Evolutionary conservation across 441 rosid genomes (phyloP), one percentile per base, ranked within the genome.

Genomic region (Corymbia calophylla): DNA sequence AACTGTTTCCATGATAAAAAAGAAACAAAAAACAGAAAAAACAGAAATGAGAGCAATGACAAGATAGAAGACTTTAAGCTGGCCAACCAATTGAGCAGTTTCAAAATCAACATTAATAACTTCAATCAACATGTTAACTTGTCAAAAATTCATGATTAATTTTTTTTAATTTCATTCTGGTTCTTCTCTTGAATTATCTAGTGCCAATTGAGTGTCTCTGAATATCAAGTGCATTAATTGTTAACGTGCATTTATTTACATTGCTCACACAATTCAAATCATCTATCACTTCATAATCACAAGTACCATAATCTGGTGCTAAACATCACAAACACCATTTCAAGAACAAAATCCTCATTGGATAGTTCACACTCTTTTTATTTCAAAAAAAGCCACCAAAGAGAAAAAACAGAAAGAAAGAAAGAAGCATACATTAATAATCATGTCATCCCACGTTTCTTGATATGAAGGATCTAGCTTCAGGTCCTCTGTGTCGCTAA

Each of bases 381-480:
- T 54, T 80, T 73, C 9, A 73, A 73, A 53, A 73, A 84, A 19
- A 21, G n/a, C 82, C 25, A 58, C 85, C 51, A 86, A 35, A 70
- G 80, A 39, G 53, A 86, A 49, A 19, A 17, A 44, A 89, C 44
- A 39, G 44, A 80, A 77, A 19, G 9, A 35, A 90, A 29, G 84
- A 87, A 86, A 90, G 90, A 89, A 81, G 87, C 96, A 94, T 93
- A 97, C 99, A 92, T 95, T 93, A 93, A 98, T 96, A 90, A 98
- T 97, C 99, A 98, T 98, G 93, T 96, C 99, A 94, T 97, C 99
- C 99, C 99, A 98, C 31, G 96, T 96, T 94, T 98, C 99, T 92
- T 96, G 99, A 92, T 95, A 96, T 85, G 95, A 94, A 90, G 99
- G 97, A 94, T 98, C 99, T 92, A 94, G 95, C 97, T 95, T 95